phyloP scores from a whole-genome alignment of 805 yeast species.

The Saturnispora gosingensis region DNA sequence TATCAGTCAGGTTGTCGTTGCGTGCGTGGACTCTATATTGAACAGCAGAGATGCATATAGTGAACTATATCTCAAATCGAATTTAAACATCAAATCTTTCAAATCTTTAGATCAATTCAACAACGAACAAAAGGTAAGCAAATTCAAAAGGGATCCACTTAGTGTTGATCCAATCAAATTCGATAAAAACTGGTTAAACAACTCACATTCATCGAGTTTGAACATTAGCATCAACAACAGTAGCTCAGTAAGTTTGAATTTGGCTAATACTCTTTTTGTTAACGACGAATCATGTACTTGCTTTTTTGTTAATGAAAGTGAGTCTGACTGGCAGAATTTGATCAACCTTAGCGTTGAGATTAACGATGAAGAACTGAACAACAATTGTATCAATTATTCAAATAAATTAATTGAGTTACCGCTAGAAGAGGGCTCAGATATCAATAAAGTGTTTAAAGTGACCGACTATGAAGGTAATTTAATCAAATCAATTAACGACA shows the following conservation, averaged over 20 bases:
- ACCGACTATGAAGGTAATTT: slow-evolving; percentile 49
- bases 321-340: slow-evolving; percentile 10
- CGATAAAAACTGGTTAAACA: slow-evolving; percentile 17
- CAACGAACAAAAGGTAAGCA: background rate
- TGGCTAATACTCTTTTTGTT: slow-evolving; percentile 23
- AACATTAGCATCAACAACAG: slow-evolving; percentile 4
- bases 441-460: slow-evolving; percentile 27
- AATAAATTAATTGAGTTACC: slow-evolving; percentile 13
- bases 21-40: slow-evolving; percentile 24
- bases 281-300: slow-evolving; percentile 21
- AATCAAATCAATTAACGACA: slow-evolving; percentile 43
- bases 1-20: slow-evolving; percentile 14
- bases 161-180: slow-evolving; percentile 15
- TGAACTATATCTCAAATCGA: slow-evolving; percentile 21
- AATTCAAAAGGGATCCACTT: slow-evolving; percentile 7
- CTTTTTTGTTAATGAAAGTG: slow-evolving; percentile 14
- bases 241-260: slow-evolving; percentile 1
- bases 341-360: background rate
- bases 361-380: background rate
- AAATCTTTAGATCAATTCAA: slow-evolving; percentile 9
- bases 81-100: slow-evolving; percentile 10
- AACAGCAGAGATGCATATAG: slow-evolving; percentile 20
- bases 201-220: slow-evolving; percentile 4
- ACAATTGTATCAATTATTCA: slow-evolving; percentile 5
- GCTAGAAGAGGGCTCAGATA: slow-evolving; percentile 6